Evolutionary conservation across 192 early-diverging fungal genomes (phyloP), one percentile per base, ranked within the genome.

Genomic region (Rhizophagus sp.): DNA sequence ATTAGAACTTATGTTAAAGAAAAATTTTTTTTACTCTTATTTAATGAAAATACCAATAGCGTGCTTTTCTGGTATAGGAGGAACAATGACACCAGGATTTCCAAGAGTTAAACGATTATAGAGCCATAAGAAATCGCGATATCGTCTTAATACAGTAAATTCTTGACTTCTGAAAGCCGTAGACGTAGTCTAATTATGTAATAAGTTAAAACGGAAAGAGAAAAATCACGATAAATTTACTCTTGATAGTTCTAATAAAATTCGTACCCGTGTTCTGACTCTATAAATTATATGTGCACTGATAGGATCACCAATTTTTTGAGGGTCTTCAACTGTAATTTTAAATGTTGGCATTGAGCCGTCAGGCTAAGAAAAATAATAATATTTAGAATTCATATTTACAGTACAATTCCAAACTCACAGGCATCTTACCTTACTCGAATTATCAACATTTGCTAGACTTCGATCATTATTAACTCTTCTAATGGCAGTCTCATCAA

Each of bases 81-180:
- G 96, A 4, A 99, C 92, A 66, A 99, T 94, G 6, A 96, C 90
- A 11, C 97, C 97, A 1, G 96, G 95, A 79, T 96, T 93, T 36
- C 89, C 87, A 12, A 85, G 80, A 0, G 90, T 89, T 30, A 99
- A 88, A 82, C 96, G 94, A 74, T 93, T 91, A 73, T 93, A 94
- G 39, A 99, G 91, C 96, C 96, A 97, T 78, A 96, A 84, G 85
- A 99, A 99, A 84, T 99, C 97, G 36, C 93, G 88, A 83, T 96
- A 99, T 27, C 97, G 84, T 62, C 97, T 87, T n/a, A 88, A 91
- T 25, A 99, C 97, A 13, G 88, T 88, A 83, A 95, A 93, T 25
- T 95, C 95, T 34, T 85, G 82, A 62, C 91, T 91, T 61, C 90
- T 87, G 86, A 93, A 97, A n/a, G 86, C 87, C n/a, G 91, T 88